These are phyloP conservation scores for Glycine soja DNA, from an alignment of 306 rosid genomes.

Conservation along the genomic window DNA sequence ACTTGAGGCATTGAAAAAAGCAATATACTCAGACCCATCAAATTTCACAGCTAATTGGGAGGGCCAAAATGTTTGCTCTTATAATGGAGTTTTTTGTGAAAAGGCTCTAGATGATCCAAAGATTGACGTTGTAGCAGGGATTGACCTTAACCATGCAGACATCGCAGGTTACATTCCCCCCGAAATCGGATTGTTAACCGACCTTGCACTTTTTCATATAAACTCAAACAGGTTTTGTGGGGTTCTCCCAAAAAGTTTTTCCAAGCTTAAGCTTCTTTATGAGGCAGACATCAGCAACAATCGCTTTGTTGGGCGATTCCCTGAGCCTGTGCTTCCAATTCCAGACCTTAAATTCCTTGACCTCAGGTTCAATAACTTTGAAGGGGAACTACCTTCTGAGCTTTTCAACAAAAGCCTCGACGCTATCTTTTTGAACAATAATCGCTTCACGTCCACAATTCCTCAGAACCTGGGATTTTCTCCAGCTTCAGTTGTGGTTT, in stretches of 20 bases:
- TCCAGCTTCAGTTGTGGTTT: constrained; percentile 61
- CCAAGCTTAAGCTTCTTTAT: constrained; percentile 52
- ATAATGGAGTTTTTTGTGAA: constrained; percentile 71
- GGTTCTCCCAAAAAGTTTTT: constrained; percentile 63
- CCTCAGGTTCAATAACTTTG: constrained; percentile 72
- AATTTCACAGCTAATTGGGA: constrained; percentile 70
- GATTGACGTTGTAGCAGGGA: constrained; percentile 70
- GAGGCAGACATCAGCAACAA: constrained; percentile 85
- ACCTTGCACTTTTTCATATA: constrained; percentile 71
- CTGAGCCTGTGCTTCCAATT: constrained; percentile 51
- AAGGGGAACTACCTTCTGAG: constrained; percentile 64
- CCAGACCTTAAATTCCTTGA: constrained; percentile 62
- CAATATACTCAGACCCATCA: constrained; percentile 76
- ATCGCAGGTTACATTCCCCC: constrained; percentile 78
- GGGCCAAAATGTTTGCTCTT: constrained; percentile 74
- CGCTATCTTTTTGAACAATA: constrained; percentile 70
- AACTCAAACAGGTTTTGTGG: constrained; percentile 87
- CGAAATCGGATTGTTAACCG: constrained; percentile 69
- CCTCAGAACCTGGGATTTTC: constrained; percentile 68
- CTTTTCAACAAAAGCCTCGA: constrained; percentile 61
- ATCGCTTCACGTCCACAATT: constrained; percentile 64
- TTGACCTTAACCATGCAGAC: constrained; percentile 82
- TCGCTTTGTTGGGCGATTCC: constrained; percentile 81
- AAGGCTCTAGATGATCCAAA: constrained; percentile 58
- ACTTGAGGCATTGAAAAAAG: constrained; percentile 69